These are phyloP conservation scores for Asterochloris sp. DNA, from an alignment of 139 green algal genomes.

Conservation along the genomic window DNA sequence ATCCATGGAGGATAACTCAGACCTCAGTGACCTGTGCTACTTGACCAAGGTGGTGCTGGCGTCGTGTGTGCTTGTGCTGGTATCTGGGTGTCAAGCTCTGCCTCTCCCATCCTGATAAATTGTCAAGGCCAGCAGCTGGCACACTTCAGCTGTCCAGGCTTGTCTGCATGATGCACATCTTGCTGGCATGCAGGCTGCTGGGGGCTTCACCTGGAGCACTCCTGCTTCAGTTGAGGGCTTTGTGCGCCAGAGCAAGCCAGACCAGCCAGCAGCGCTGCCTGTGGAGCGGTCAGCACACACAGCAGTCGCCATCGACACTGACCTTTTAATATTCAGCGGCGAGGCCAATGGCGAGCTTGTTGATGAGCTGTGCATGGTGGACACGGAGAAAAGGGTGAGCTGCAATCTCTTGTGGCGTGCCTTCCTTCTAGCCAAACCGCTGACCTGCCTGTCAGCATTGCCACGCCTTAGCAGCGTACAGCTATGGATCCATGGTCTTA, in stretches of 20 bases:
- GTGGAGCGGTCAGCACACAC: slow-evolving; percentile 33
- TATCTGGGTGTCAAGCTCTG: not conserved
- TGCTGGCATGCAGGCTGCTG: slow-evolving; percentile 15
- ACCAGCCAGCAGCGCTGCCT: slow-evolving; percentile 13
- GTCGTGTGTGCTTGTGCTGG: not conserved
- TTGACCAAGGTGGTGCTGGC: slow-evolving; percentile 34
- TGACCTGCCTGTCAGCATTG: no score
- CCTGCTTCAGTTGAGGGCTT: slow-evolving; percentile 39
- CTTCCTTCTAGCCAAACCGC: no score
- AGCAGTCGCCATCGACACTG: slow-evolving; percentile 40
- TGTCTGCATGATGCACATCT: not conserved
- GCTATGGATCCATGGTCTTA: no score
- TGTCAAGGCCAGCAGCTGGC: no score
- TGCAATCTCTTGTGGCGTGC: not conserved
- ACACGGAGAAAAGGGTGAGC: slow-evolving; percentile 9
- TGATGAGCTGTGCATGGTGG: slow-evolving; percentile 37
- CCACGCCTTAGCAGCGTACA: no score
- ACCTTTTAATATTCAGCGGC: slow-evolving; percentile 60
- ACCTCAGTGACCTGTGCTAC: slow-evolving; percentile 59
- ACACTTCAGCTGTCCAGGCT: not conserved
- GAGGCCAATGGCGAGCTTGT: slow-evolving; percentile 53
- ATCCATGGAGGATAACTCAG: slow-evolving; percentile 42
- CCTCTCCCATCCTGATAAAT: not conserved
- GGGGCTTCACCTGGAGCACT: slow-evolving; percentile 47
- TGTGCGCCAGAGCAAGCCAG: slow-evolving; percentile 19